These are phyloP conservation scores for Leucocoprinus sp. DNA, from an alignment of 768 basidiomycete species.

Conservation along the genomic window DNA sequence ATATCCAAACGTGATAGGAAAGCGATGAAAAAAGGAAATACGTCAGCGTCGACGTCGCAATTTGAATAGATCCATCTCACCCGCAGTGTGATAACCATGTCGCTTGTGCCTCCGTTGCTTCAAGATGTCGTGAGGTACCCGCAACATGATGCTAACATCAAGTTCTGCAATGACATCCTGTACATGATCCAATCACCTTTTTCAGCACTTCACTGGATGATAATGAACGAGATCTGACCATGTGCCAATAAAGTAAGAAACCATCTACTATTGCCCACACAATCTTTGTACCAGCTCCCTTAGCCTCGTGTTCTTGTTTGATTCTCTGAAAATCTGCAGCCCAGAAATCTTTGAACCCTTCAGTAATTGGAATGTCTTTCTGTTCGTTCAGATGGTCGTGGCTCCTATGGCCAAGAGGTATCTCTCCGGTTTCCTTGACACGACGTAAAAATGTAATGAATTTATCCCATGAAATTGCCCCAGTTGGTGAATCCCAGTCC, in stretches of 20 bases:
- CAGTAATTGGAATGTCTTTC: conserved; percentile 52
- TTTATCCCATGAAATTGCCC: conserved; percentile 84
- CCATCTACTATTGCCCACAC: conserved; percentile 88
- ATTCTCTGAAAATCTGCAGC: conserved; percentile 41
- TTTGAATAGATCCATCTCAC: conserved; percentile 37
- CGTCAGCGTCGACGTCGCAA: conserved; percentile 14
- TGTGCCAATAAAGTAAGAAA: conserved; percentile 88
- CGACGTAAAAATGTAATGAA: conserved; percentile 53
- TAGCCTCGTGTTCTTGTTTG: conserved; percentile 27
- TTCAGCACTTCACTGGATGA: neutral
- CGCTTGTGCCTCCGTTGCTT: conserved; percentile 70
- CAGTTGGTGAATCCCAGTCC: conserved; percentile 90
- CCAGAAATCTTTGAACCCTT: conserved; percentile 40
- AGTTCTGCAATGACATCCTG: conserved; percentile 65
- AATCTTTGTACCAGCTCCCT: conserved; percentile 36
- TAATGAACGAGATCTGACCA: conserved; percentile 32
- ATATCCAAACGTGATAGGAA: neutral
- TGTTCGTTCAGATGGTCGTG: conserved; percentile 92
- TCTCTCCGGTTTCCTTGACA: conserved; percentile 57
- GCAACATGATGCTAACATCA: conserved; percentile 78
- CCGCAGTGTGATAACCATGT: conserved; percentile 83
- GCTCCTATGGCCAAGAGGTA: conserved; percentile 65
- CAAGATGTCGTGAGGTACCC: conserved; percentile 70
- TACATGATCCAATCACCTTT: neutral
- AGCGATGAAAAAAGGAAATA: conserved; percentile 7